Evolutionary conservation across 805 yeast species (phyloP), one percentile per base, ranked within the genome.

Genomic region (Wickerhamomyces ciferrii): DNA sequence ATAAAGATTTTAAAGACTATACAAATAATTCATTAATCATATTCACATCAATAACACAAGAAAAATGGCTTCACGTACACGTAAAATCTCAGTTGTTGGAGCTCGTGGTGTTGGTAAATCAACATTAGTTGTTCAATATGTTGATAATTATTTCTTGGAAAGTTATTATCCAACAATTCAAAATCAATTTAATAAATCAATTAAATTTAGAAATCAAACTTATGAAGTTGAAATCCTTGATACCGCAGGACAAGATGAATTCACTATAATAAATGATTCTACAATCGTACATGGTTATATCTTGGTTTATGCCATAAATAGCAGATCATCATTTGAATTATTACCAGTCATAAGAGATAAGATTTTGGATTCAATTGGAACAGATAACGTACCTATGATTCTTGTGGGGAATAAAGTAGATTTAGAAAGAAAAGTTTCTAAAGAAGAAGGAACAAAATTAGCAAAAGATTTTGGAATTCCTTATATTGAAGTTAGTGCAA

Each of bases 191-290:
- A 74, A 81, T 60, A 88, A 86, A 61, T 72, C 75, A 32, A 74
- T 89, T 59, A 74, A 72, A 48, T 79, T 84, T 63, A 78, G 84
- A 50, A 85, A 84, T 50, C 84, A 81, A 54, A 87, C 84, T 45
- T 90, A 85, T 61, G 82, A 83, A 44, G 79, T 91, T 23, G 96
- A 89, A 62, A 86, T 90, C 45, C 70, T 89, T 49, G 97, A 90
- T 60, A 90, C 97, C 0, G 96, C 96, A 1, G 97, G 97, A 8
- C 95, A 88, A 69, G 96, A 89, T 65, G 96, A 89, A 69, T 87
- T 83, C 61, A 78, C 88, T 42, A 79, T 87, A 52, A 76, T 90
- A 66, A 86, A 81, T 56, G 88, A 86, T 63, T 85, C 86, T 55
- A 83, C 86, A 46, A 68, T 87, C 42, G 83, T 85, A 41, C 94